Base-by-base conservation (phyloP, 2,329 filamentous ascomycete species). In the Nakataea oryzae region DNA sequence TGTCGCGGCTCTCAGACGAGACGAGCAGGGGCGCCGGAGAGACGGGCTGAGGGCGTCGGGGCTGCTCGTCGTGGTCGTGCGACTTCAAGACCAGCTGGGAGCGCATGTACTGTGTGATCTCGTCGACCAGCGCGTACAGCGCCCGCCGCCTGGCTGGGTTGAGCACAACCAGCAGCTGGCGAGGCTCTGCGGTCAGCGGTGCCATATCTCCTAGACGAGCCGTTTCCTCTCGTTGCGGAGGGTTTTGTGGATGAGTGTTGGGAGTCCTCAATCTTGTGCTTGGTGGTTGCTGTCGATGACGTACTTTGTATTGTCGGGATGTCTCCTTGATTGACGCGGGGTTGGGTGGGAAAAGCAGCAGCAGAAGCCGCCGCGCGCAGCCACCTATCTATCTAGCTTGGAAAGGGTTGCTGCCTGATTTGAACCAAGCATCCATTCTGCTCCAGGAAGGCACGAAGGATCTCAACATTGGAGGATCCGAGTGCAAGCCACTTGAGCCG, bases 41-140 rank as follows among this genome's bases (percentile, higher is more conserved):
- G 61, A 58, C 27, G 64, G 28, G 26, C 29, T 58, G 57, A 62
- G n/a, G 34, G 65, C 58, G 59, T 77, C 69, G 26, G 72, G 66
- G 27, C 72, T 70, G 28, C 71, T 63, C 54, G 74, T 65, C 55
- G 72, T 60, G 54, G 28, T 41, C 62, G 57, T 34, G 63, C 24
- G 71, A 63, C 2, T 70, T 70, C 8, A 77, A 70, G 63, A 82
- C 74, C 17, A 85, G 69, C 65, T 83, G 77, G 2, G 76, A 75
- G 57, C 78, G 77, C 80, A 86, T 85, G 63, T 79, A 78, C n/a
- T 70, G 69, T n/a, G 75, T 77, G 68, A 85, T 81, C 54, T 83
- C 78, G 58, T 75, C 71, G 28, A 82, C 73, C 26, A 86, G 78
- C 58, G 72, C 72, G 62, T 81, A 78, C 34, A 84, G 76, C 2